Percentiles rank a stretch among this genome's conserved stretches.
phyloP scores from a whole-genome alignment of 176 grass and related monocot genomes.

The Eragrostis nindensis region DNA sequence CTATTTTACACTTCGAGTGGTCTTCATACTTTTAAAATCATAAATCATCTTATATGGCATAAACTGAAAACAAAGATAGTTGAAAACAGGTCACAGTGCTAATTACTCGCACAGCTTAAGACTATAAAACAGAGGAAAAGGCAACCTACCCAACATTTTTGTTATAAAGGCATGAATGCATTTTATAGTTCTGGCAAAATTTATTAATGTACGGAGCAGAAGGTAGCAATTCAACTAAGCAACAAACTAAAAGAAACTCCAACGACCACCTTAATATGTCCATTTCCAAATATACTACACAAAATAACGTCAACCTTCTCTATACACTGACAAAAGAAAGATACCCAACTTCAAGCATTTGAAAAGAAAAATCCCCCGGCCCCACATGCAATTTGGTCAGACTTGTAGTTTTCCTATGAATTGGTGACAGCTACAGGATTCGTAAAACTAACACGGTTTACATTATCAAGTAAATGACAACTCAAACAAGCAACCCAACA shows the following conservation, averaged over 20 bases:
- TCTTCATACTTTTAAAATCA: not conserved
- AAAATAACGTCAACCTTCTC: not conserved
- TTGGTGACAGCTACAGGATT: not conserved
- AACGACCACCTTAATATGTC: not conserved
- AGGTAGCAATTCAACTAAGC: not conserved
- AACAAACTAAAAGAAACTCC: not conserved
- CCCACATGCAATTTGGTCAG: not conserved
- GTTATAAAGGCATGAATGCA: not conserved
- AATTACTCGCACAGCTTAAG: not conserved
- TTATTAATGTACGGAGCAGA: not conserved
- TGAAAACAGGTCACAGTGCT: not conserved
- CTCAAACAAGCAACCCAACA: constrained; percentile 3
- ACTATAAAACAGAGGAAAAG: not conserved
- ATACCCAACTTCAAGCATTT: not conserved
- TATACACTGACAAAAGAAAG: constrained; percentile 3
- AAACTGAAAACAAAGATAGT: not conserved
- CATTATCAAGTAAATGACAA: constrained; percentile 6
- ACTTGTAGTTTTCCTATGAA: not conserved
- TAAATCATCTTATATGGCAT: not conserved
- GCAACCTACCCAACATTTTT: not conserved
- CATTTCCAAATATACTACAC: constrained; percentile 1
- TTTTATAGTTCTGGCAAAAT: not conserved
- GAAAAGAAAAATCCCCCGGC: not conserved
- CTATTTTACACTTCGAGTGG: not conserved
- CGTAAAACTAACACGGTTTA: not conserved